Evolutionary conservation across 2,329 filamentous ascomycete species (phyloP), one percentile per base, ranked within the genome.

Genomic region (Beauveria pseudobassiana): DNA sequence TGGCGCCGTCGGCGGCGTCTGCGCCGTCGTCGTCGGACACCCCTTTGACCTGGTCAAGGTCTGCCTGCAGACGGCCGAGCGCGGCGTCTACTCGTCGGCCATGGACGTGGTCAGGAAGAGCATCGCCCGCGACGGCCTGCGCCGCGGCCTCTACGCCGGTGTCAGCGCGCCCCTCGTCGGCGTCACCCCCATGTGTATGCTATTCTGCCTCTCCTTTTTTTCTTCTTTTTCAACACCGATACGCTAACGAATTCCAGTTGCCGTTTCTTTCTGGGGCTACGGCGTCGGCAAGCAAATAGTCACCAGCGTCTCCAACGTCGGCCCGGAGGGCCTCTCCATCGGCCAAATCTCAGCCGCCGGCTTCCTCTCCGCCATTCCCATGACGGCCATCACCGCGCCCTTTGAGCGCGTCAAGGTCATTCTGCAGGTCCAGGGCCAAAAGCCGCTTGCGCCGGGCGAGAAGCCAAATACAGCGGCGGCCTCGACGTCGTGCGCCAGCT

Each of bases 351-450:
- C 91, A 40, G 85, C 91, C 42, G 95, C 95, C 16, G 95, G 95
- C 66, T 97, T 97, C 85, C 96, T 99, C 84, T 96, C 91, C 72
- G 95, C 95, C 64, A 89, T 99, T 63, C 95, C 95, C 70, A 96
- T 96, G 91, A 99, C 95, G 4, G 78, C 91, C 76, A 97, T 99
- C 79, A 98, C 95, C n/a, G 95, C 95, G 5, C 95, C 95, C 64
- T 98, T 99, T 74, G 95, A 99, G 82, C 93, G 95, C 71, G 92
- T 99, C 69, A 99, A 99, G 78, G 93, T 99, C 61, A 92, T 99
- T 65, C 87, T 99, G 1, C 95, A 99, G 76, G 96, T 98, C 67
- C 95, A 98, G 78, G 93, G 92, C 71, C 92, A 97, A 76, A 92
- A 93, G 77, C 85, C 91, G 75, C 87, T 95, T 46, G 86, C 87